A percentile compares a stretch with the other conserved stretches of the same genome.
These are phyloP conservation scores for Tilletia walkeri DNA, from an alignment of 1,284 basidiomycete genomes.

Conservation along the genomic window DNA sequence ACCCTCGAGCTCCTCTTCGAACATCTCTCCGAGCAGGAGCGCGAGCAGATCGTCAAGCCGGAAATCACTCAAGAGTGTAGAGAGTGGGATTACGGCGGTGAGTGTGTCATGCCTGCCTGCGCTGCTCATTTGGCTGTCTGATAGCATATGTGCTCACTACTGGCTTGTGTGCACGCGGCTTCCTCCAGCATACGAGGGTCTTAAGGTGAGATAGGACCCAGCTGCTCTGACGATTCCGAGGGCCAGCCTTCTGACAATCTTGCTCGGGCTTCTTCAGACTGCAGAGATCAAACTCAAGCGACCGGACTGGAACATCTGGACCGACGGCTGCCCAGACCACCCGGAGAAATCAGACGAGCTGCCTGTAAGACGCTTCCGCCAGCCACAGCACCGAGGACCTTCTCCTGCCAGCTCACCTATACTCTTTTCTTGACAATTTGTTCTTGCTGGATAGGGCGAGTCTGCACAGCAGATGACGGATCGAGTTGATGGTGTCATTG, in stretches of 20 bases:
- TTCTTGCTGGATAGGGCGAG: slow-evolving; percentile 32
- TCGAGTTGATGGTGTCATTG: slow-evolving; percentile 46
- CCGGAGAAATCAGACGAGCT: slow-evolving; percentile 33
- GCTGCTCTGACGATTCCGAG: background rate
- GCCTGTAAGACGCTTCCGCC: slow-evolving; percentile 23
- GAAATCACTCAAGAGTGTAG: slow-evolving; percentile 43
- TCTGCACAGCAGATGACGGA: slow-evolving; percentile 44
- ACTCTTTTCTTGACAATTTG: no score
- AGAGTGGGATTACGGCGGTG: slow-evolving; percentile 54
- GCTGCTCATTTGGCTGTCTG: slow-evolving; percentile 6
- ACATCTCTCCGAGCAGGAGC: slow-evolving; percentile 31
- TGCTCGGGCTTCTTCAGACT: slow-evolving; percentile 29
- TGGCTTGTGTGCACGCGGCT: background rate
- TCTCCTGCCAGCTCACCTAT: no score
- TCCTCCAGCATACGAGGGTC: slow-evolving; percentile 40
- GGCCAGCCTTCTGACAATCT: background rate
- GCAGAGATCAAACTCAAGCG: slow-evolving; percentile 38
- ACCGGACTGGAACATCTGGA: slow-evolving; percentile 53
- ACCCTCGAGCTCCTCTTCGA: slow-evolving; percentile 47
- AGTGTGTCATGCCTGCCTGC: slow-evolving; percentile 6
- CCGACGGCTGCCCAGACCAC: slow-evolving; percentile 47
- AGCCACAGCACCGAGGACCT: no score
- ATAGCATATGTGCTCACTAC: slow-evolving; percentile 2
- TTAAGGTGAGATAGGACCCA: slow-evolving; percentile 25
- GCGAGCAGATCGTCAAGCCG: slow-evolving; percentile 29